Evolutionary conservation across 2,329 filamentous ascomycete genomes (phyloP).

Genomic region (Dothideomycetes sp.): DNA sequence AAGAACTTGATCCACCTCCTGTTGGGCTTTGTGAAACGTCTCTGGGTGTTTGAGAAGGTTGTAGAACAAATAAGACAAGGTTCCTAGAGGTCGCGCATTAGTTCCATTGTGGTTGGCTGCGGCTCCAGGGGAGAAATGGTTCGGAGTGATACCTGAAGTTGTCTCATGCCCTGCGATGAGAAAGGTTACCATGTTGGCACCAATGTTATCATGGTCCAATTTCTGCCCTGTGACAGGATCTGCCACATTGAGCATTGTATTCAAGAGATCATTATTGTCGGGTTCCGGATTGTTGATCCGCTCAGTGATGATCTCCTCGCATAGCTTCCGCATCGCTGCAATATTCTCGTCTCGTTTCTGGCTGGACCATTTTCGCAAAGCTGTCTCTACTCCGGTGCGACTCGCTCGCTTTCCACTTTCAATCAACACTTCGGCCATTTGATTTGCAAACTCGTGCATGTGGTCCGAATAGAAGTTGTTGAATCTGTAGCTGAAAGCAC

Average conservation of each 20-base stretch:
- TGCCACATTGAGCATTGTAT: constrained; percentile 45
- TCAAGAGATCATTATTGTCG: constrained; percentile 43
- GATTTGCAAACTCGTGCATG: constrained; percentile 1
- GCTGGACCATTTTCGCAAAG: neutral
- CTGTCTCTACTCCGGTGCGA: neutral
- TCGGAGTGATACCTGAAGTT: constrained; percentile 17
- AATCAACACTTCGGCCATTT: constrained; percentile 2
- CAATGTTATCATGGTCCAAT: constrained; percentile 48
- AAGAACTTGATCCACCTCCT: constrained; percentile 43
- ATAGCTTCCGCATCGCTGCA: neutral
- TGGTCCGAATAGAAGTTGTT: constrained; percentile 1
- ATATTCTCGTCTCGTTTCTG: neutral
- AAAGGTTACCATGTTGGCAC: constrained; percentile 60
- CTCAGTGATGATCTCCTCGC: constrained; percentile 1
- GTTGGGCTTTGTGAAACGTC: constrained; percentile 37
- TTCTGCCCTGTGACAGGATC: constrained; percentile 51
- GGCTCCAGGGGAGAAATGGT: neutral
- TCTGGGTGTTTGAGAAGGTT: constrained; percentile 42
- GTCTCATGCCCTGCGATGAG: constrained; percentile 43
- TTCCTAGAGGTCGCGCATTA: constrained; percentile 11
- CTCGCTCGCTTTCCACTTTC: constrained; percentile 2
- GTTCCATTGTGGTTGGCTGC: constrained; percentile 11
- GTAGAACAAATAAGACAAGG: constrained; percentile 35
- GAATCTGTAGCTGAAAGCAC: constrained; percentile 1
- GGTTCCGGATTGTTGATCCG: constrained; percentile 3